Base-by-base conservation (phyloP, 306 rosid genomes). In the Cucumis cinereus region DNA sequence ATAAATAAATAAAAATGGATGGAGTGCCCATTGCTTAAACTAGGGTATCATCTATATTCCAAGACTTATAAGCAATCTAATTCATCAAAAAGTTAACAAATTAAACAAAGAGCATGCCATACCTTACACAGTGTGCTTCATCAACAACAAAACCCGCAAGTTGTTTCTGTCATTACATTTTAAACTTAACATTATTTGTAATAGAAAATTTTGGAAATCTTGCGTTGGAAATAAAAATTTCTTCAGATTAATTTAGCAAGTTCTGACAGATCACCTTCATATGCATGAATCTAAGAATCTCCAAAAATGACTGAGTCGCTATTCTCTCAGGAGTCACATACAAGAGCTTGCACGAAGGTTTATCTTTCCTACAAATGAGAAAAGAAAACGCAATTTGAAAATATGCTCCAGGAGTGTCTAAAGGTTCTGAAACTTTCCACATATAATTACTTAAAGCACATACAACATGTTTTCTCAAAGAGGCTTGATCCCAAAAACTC, bases 51-150 rank as follows among this genome's bases (percentile, higher is more conserved):
- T n/a, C 33, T 55, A 57, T 49, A 22, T 57, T 28, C 67, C 43
- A 22, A 75, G 55, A 20, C 23, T 36, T 28, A 75, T 14, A 55
- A 47, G 78, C 68, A 57, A 43, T 40, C 67, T 24, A 70, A 24
- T 47, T 71, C 9, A 28, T 45, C n/a, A 45, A 60, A 30, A 56
- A 20, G 16, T 23, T 47, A 26, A 49, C 63, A 79, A 47, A 73
- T 56, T 45, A 80, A 77, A 77, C 73, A 75, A 79, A 80, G 78
- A 77, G 80, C 43, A 66, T 43, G 54, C 35, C 79, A 75, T 89
- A 92, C 98, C 98, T 94, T 53, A 94, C 98, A 73, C 98, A 94
- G 79, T 94, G 98, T 16, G 98, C 97, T 86, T 94, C 97, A 64
- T 91, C 98, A 78, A 94, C 90, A 80, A 94, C 88, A 88, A 91